Conservation (phyloP, 139 green algal species). For the Nannochloris sp. region DNA sequence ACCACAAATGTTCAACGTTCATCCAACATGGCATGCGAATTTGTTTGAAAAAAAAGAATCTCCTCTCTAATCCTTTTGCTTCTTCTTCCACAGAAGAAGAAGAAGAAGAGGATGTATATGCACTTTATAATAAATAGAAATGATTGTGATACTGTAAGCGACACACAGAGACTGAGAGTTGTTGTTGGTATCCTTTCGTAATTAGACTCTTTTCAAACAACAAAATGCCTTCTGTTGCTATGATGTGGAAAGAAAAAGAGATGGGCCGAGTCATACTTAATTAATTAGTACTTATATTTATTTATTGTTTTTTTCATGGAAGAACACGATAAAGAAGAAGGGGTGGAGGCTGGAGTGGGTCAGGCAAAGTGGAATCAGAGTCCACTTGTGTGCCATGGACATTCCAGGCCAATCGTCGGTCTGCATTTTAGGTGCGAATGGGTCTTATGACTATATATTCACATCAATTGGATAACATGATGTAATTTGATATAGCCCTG, state of each 20-base stretch:
- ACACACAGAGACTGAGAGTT: background rate
- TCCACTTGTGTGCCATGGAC: constrained; percentile 91
- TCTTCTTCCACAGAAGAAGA: no score
- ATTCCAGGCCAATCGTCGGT: constrained; percentile 89
- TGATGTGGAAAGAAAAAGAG: background rate
- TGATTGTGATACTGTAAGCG: no score
- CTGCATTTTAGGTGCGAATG: constrained; percentile 78
- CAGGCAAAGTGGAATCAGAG: constrained; percentile 15
- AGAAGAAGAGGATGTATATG: no score
- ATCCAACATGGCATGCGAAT: no score
- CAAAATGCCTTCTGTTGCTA: background rate
- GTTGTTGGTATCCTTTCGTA: background rate
- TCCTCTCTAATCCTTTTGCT: no score
- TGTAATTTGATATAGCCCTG: constrained; percentile 40
- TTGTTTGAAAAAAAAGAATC: no score
- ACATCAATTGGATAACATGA: no score
- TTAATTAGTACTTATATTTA: background rate
- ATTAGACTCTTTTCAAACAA: no score
- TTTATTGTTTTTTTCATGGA: no score
- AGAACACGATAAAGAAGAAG: no score
- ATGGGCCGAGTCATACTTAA: background rate
- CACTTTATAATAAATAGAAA: no score
- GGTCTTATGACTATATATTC: background rate
- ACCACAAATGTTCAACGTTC: no score
- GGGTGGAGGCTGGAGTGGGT: background rate